These are phyloP conservation scores for Lactifluus pinguis DNA, from an alignment of 768 basidiomycete genomes.

Conservation along the genomic window DNA sequence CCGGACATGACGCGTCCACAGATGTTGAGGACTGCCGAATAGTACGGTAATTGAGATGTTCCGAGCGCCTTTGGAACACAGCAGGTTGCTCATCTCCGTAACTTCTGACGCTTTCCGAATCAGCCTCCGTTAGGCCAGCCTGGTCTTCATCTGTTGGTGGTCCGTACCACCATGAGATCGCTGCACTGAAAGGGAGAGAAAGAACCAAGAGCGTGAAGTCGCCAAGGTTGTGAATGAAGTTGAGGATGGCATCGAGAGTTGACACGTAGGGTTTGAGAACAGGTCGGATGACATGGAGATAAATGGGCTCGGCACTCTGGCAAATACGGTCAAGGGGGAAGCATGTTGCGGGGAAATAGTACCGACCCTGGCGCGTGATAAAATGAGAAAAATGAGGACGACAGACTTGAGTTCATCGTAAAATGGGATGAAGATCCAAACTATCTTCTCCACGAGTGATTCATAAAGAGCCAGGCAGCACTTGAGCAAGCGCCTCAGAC, in stretches of 20 bases:
- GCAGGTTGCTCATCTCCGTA: constrained; percentile 10
- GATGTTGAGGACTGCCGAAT: not conserved
- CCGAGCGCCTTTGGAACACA: not conserved
- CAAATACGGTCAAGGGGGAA: not conserved
- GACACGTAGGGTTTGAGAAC: constrained; percentile 63
- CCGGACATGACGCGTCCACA: not conserved
- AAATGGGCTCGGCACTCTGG: constrained; percentile 82
- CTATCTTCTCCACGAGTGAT: constrained; percentile 49
- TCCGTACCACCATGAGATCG: constrained; percentile 27
- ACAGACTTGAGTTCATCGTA: constrained; percentile 77
- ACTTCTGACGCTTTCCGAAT: constrained; percentile 17
- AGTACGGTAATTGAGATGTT: not conserved
- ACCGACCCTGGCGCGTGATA: constrained; percentile 63
- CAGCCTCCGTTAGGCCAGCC: constrained; percentile 14
- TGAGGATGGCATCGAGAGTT: constrained; percentile 56
- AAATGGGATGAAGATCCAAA: constrained; percentile 71
- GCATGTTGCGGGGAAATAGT: not conserved
- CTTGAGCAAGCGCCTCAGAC: constrained; percentile 30
- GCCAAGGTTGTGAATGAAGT: constrained; percentile 50
- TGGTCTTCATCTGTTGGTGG: constrained; percentile 12
- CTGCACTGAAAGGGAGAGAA: constrained; percentile 32
- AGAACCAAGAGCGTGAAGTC: constrained; percentile 46
- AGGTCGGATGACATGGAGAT: constrained; percentile 72
- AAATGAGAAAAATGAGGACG: constrained; percentile 59
- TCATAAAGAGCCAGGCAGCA: constrained; percentile 64